Conservation (phyloP, 1,139 yeast species). For the Yamadazyma triangularis region DNA sequence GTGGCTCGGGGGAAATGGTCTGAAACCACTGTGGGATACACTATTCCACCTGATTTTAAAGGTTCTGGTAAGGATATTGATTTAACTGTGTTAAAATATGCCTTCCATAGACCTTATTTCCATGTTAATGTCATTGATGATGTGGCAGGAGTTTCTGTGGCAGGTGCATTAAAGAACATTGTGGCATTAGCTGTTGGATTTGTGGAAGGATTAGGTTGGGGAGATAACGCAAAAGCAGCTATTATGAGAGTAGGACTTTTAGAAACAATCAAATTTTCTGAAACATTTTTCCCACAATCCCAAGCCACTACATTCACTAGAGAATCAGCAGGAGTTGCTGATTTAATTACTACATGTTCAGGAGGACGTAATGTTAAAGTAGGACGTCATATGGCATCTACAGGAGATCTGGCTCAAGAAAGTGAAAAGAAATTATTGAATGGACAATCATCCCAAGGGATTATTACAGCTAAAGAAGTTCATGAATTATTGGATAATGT, state of each 20-base stretch:
- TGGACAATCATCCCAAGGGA: conserved; percentile 95
- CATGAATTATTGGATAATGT: conserved; percentile 70
- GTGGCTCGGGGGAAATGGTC: conserved; percentile 92
- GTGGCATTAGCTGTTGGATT: conserved; percentile 93
- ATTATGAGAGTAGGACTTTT: conserved; percentile 89
- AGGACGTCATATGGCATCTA: conserved; percentile 71
- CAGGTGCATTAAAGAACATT: conserved; percentile 93
- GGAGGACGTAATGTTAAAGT: conserved; percentile 95
- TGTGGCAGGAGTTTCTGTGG: conserved; percentile 89
- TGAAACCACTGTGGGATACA: conserved; percentile 92
- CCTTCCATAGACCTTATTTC: conserved; percentile 94
- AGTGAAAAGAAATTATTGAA: conserved; percentile 80
- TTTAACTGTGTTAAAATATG: conserved; percentile 58
- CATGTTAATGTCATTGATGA: conserved; percentile 87
- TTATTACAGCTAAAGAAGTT: conserved; percentile 84
- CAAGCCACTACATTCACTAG: conserved; percentile 76
- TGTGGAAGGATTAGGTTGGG: conserved; percentile 97
- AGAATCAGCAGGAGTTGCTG: conserved; percentile 96
- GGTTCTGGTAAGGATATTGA: conserved; percentile 77
- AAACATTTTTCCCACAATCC: conserved; percentile 59
- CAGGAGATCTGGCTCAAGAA: conserved; percentile 66
- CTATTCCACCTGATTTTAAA: conserved; percentile 60
- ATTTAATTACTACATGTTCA: conserved; percentile 90
- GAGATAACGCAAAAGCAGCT: conserved; percentile 95
- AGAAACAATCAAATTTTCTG: conserved; percentile 65